Percentiles rank a stretch among this genome's conserved stretches.
These are phyloP conservation scores for Sporothrix euskadiensis DNA, from an alignment of 2,329 filamentous ascomycete species.

Conservation along the genomic window DNA sequence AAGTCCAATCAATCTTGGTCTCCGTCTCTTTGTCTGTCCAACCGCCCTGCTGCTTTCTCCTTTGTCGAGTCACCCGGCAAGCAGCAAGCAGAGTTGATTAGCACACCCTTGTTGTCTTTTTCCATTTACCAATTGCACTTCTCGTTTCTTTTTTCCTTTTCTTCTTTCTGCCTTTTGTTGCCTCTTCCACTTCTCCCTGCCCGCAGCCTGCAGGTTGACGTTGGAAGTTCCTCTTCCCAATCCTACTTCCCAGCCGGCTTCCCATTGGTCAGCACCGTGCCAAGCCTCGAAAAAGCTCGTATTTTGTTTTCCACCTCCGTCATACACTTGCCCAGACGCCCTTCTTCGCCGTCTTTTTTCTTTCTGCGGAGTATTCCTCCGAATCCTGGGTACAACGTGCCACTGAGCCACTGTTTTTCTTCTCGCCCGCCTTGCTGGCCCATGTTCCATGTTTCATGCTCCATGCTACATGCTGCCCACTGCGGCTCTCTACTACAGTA, in stretches of 20 bases:
- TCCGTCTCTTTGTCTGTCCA: conserved; percentile 5
- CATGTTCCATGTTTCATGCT: not conserved
- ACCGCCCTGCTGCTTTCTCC: not conserved
- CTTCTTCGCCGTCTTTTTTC: not conserved
- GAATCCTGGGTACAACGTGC: not conserved
- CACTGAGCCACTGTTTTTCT: not conserved
- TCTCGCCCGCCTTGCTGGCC: not conserved
- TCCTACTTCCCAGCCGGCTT: not conserved
- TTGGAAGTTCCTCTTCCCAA: not conserved
- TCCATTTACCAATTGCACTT: not conserved
- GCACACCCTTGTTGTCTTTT: not conserved
- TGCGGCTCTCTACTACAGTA: not conserved
- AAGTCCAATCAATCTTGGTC: not conserved
- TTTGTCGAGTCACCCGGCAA: not conserved
- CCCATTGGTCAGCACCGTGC: conserved; percentile 16
- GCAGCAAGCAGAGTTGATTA: not conserved
- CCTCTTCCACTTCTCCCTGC: not conserved
- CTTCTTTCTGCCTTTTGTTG: not conserved
- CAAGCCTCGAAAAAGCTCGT: conserved; percentile 18
- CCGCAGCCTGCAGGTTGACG: conserved; percentile 2
- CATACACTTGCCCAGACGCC: conserved; percentile 15
- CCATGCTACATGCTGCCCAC: not conserved
- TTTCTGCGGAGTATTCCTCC: conserved; percentile 1
- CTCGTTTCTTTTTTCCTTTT: not conserved
- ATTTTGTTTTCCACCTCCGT: conserved; percentile 16